A percentile compares a stretch with the other conserved stretches of the same genome.
phyloP scores from a whole-genome alignment of 768 basidiomycete species.

The Lactarius hengduanensis region DNA sequence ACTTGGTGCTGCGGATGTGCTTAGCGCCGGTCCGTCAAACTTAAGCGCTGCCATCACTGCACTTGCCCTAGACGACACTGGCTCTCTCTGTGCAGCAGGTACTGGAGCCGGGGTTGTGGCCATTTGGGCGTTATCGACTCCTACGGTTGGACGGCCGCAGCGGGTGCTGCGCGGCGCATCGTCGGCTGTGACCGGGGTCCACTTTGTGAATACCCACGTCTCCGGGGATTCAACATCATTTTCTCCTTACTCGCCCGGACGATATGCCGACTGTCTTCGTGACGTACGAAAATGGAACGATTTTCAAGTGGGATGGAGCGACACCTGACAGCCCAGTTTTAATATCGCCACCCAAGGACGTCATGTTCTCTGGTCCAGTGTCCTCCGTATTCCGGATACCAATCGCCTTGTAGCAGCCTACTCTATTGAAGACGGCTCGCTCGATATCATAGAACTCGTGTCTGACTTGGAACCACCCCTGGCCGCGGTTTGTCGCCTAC shows the following conservation, averaged over 20 bases:
- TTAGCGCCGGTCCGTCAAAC: slow-evolving; percentile 50
- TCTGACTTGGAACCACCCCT: slow-evolving; percentile 40
- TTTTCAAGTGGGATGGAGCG: slow-evolving; percentile 51
- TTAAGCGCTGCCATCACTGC: slow-evolving; percentile 53
- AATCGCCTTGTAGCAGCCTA: slow-evolving; percentile 55
- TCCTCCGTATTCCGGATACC: slow-evolving; percentile 49
- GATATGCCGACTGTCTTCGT: slow-evolving; percentile 31
- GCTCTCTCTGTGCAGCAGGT: slow-evolving; percentile 67
- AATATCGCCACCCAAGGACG: slow-evolving; percentile 46
- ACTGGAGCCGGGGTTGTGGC: slow-evolving; percentile 64
- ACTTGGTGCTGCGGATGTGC: slow-evolving; percentile 52
- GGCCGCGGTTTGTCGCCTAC: slow-evolving; percentile 49
- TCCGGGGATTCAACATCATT: slow-evolving; percentile 29
- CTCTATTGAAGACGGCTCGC: slow-evolving; percentile 59
- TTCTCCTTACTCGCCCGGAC: slow-evolving; percentile 21
- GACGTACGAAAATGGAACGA: slow-evolving; percentile 57
- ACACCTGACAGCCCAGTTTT: slow-evolving; percentile 34
- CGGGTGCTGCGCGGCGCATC: slow-evolving; percentile 44
- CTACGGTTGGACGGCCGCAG: slow-evolving; percentile 40
- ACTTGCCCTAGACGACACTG: slow-evolving; percentile 60
- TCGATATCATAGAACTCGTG: slow-evolving; percentile 59
- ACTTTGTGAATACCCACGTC: slow-evolving; percentile 38
- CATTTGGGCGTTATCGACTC: slow-evolving; percentile 54
- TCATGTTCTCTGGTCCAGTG: slow-evolving; percentile 46
- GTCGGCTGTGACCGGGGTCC: slow-evolving; percentile 50